Evolutionary conservation across 2,329 filamentous ascomycete species (phyloP), one percentile per base, ranked within the genome.

Genomic region (Camillea tinctor): DNA sequence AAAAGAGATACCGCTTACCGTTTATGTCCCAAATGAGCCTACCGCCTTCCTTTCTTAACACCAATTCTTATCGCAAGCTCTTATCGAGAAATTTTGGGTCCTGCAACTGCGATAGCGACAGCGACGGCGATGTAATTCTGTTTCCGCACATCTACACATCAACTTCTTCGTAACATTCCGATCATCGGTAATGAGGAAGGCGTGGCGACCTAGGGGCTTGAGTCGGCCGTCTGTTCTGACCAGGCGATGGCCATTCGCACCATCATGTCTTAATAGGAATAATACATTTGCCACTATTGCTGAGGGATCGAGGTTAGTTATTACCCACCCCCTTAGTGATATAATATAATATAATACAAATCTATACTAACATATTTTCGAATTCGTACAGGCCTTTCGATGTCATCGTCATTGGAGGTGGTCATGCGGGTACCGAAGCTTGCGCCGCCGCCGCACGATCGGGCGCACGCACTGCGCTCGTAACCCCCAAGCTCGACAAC

Each of bases 381-480:
- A 50, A 13, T 48, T 20, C 4, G 20, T 13, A 20, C 2, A 61
- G 89, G 60, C 83, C 86, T 1, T 96, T 91, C 73, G 94, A 99
- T 84, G 95, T 99, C 54, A 83, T 99, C 40, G 93, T 99, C 1
- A 93, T 99, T 64, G 95, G 95, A 57, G 95, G 95, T 62, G 95
- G 95, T 24, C 95, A 99, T 80, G 95, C 95, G 59, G 95, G 95
- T 54, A 91, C 93, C 56, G 95, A 99, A 81, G 95, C 95, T 60
- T 94, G 91, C 66, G 89, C 95, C 11, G 95, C 94, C 1, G 92
- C 95, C 15, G 95, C 95, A 51, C 87, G 95, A 70, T 86, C 91
- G 17, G 95, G 95, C 56, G 95, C 94, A 54, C 88, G 88, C 69
- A 98, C 95, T 50, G 94, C 90, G 1, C 84, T 99, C 66, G 83